Conservation (phyloP, 2,329 filamentous ascomycete species). For the Apiospora kogelbergensis region DNA sequence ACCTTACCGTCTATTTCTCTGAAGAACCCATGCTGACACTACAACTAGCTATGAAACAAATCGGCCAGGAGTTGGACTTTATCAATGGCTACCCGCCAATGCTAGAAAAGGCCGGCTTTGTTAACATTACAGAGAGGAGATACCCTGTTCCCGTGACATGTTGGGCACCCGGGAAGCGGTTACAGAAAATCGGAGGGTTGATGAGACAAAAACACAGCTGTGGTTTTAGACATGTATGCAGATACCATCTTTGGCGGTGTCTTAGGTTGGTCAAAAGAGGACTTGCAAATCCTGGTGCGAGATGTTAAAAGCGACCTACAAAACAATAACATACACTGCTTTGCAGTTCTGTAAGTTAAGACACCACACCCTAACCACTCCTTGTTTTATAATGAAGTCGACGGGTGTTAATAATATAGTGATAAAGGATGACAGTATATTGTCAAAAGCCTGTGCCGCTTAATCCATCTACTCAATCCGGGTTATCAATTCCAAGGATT, state of each 20-base stretch:
- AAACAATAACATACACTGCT: not conserved
- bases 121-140: constrained; percentile 20
- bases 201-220: constrained; percentile 23
- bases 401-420: not conserved
- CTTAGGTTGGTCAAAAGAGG: not conserved
- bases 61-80: constrained; percentile 21
- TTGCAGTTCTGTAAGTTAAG: not conserved
- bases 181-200: constrained; percentile 29
- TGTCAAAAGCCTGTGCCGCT: not conserved
- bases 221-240: not conserved
- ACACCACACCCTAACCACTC: too few species aligned
- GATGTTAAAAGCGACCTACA: not conserved
- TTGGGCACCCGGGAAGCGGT: constrained; percentile 29
- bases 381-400: too few species aligned
- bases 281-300: not conserved
- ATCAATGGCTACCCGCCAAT: not conserved
- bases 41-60: constrained; percentile 17
- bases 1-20: not conserved
- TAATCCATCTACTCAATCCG: not conserved
- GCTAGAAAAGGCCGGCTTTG: constrained; percentile 18
- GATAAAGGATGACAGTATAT: not conserved
- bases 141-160: constrained; percentile 27
- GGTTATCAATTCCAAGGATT: not conserved
- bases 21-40: not conserved
- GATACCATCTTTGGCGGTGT: not conserved